Base-by-base conservation (phyloP, 2,329 filamentous ascomycete species). In the Penicillium freii region DNA sequence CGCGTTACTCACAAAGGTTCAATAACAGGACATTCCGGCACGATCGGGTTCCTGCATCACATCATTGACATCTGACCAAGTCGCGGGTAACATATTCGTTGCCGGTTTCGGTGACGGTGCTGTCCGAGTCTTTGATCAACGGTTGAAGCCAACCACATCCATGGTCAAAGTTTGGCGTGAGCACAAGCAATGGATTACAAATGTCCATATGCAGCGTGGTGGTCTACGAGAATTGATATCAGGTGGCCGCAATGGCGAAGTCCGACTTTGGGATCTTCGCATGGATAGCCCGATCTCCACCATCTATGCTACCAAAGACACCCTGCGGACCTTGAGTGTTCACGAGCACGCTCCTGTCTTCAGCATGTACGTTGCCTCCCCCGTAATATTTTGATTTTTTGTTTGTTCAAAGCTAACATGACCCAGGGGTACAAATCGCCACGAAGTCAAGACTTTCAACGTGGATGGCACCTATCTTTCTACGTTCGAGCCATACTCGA, bases 121-220 rank as follows among this genome's bases (percentile, higher is more conserved):
- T 1, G 88, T 99, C 43, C 86, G 94, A 51, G 92, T 97, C 5
- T 99, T 97, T 71, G 94, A 99, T 73, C 91, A 93, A 63, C 87
- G 94, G 13, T 78, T 90, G 61, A 87, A 88, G 61, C 89, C 92
- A 2, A 89, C 91, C 59, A 91, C 94, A 53, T 89, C 90, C 19
- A 97, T 97, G 92, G 89, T 97, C 54, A 91, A 90, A 75, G 92
- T 93, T 65, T 99, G 94, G 93, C 94, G 95, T 71, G 91, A 97
- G 68, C 93, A 97, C 70, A 87, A 88, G 59, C 91, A 95, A 67
- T 99, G 94, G 94, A 88, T 99, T 73, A 92, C 92, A 68, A 94
- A 91, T 65, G 91, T 96, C 15, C 94, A 97, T 72, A 92, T 99
- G 85, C 94, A 99, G 76, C 89, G 94, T 43, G 94, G 94, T 59